Evolutionary conservation across 1,139 yeast genomes (phyloP), one percentile per base, ranked within the genome.

Genomic region (Diutina scorzettiae): DNA sequence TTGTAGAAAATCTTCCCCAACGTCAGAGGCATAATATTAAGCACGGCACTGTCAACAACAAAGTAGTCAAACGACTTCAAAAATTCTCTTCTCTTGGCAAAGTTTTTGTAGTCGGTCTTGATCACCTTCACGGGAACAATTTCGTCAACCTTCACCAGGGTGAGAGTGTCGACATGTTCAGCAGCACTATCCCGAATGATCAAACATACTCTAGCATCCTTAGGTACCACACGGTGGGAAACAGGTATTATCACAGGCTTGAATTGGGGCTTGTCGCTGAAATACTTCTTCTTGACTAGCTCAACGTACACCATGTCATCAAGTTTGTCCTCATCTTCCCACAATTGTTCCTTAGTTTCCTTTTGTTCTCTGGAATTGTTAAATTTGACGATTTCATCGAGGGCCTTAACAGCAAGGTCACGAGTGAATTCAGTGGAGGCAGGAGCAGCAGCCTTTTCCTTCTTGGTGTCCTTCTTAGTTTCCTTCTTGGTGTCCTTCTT

Each of bases 31-130:
- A 89, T 70, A 47, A 84, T 68, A 42, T 87, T 78, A 44, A 86
- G 69, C 41, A 89, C 69, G 33, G 82, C 79, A 51, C 87, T 95
- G 61, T 91, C 97, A 41, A 85, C 79, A 42, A 91, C 59, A 58
- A 91, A 85, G 47, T 87, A 52, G 53, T 89, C 95, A 54, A 69
- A 80, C 43, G 71, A 74, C 9, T 64, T 55, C 43, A 68, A 59
- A 46, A 82, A 69, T 48, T 77, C 77, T 63, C 89, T 78, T 59
- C 81, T 77, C 51, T 80, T 73, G 58, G 82, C 91, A 50, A 62
- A 81, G 33, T 78, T 71, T 57, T 80, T 79, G 62, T 73, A 81
- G 44, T 75, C 79, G 17, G 79, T 76, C 56, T 81, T 81, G 46
- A 82, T 60, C 43, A 78, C 76, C 40, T 68, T 63, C 45, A 76